These are phyloP conservation scores for Nephromyces sp. DNA, from an alignment of 169 alveolate genomes.

Conservation along the genomic window DNA sequence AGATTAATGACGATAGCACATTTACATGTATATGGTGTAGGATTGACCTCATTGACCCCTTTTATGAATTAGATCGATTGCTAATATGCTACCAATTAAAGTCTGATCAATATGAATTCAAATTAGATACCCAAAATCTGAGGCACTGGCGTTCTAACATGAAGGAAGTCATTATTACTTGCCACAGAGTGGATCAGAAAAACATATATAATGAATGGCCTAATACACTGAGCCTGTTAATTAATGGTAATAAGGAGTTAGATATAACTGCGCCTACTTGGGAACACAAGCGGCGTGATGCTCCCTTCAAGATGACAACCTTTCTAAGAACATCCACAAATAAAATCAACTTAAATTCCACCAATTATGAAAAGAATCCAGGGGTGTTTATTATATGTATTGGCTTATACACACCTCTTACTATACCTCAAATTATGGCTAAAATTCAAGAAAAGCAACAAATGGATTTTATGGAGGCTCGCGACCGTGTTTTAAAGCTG, in stretches of 20 bases:
- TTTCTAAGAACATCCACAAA: neutral
- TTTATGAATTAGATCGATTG: neutral
- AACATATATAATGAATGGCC: neutral
- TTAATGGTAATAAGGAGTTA: slow-evolving; percentile 19
- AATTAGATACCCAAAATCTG: neutral
- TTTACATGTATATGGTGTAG: neutral
- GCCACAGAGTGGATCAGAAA: neutral
- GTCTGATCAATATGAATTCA: neutral
- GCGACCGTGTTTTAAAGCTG: neutral
- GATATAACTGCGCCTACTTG: slow-evolving; percentile 64
- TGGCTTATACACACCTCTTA: neutral
- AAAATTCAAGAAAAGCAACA: too few relatives aligned
- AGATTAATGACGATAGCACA: too few relatives aligned
- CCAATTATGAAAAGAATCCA: neutral
- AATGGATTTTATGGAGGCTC: neutral
- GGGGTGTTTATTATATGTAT: neutral
- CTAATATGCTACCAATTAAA: neutral
- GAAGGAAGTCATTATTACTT: neutral
- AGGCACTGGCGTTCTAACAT: neutral
- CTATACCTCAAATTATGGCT: neutral
- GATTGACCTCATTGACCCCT: neutral
- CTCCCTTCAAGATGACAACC: slow-evolving; percentile 43
- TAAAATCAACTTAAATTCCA: neutral
- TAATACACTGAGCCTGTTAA: neutral
- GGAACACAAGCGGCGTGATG: slow-evolving; percentile 73